Evolutionary conservation across 1,139 yeast species (phyloP).

Genomic region (Suhomyces bribrorum): DNA sequence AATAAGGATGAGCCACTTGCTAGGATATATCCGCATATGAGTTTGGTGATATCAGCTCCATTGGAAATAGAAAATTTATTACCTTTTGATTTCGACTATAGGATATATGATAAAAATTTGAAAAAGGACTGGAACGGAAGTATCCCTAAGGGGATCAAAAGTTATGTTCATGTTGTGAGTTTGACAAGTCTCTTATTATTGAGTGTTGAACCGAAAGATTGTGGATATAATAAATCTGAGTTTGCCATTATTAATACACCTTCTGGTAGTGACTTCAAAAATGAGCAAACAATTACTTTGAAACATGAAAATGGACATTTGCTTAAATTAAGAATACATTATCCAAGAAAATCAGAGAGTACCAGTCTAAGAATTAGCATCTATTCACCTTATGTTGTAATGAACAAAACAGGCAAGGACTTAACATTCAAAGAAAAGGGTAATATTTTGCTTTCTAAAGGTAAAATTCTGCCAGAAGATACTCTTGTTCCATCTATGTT

Average conservation of each 20-base stretch:
- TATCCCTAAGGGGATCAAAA: conserved; percentile 62
- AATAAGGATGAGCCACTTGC: conserved; percentile 68
- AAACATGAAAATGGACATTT: conserved; percentile 65
- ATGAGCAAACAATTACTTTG: conserved; percentile 54
- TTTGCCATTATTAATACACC: conserved; percentile 79
- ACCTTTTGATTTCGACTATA: conserved; percentile 78
- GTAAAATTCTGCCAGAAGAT: conserved; percentile 22
- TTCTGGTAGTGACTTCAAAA: conserved; percentile 50
- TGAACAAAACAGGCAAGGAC: conserved; percentile 77
- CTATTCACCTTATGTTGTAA: conserved; percentile 79
- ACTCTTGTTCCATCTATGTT: conserved; percentile 69
- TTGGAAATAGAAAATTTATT: conserved; percentile 79
- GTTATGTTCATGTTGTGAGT: conserved; percentile 80
- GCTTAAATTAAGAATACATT: conserved; percentile 64
- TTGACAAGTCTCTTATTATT: conserved; percentile 68
- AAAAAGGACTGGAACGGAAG: conserved; percentile 68
- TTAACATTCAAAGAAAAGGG: conserved; percentile 58
- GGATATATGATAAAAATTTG: conserved; percentile 76
- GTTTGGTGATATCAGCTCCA: conserved; percentile 79
- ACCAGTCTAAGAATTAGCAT: conserved; percentile 66
- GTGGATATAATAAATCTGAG: conserved; percentile 70
- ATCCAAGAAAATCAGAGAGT: conserved; percentile 49
- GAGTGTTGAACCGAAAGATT: conserved; percentile 66
- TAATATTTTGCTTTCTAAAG: conserved; percentile 49
- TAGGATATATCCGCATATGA: conserved; percentile 82